Evolutionary conservation across 176 grass and related monocot genomes (phyloP).

Genomic region (Chrysopogon serrulatus): DNA sequence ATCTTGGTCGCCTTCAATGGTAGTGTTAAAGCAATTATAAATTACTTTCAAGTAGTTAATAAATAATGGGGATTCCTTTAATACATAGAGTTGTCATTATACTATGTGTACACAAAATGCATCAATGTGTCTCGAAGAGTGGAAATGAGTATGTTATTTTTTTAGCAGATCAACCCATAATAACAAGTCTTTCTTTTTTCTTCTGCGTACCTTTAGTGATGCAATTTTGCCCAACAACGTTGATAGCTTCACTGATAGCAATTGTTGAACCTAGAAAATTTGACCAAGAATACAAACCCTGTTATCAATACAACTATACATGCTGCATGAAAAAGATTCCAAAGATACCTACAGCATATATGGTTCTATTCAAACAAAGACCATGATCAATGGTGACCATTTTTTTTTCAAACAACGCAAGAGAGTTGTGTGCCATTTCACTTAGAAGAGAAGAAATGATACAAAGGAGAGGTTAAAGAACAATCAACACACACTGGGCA

Average conservation of each 20-base stretch:
- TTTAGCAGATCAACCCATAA: constrained; percentile 4
- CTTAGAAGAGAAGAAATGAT: not conserved
- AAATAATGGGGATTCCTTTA: not conserved
- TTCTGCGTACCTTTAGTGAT: constrained; percentile 74
- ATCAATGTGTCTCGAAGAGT: constrained; percentile 9
- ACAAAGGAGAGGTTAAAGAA: not conserved
- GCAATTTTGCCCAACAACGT: constrained; percentile 73
- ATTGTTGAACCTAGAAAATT: constrained; percentile 49
- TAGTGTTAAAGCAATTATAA: not conserved
- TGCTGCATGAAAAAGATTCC: not conserved
- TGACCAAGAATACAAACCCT: not conserved
- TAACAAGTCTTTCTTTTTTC: constrained; percentile 5
- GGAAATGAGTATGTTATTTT: not conserved
- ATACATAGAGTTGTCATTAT: not conserved
- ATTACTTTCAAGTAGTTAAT: not conserved
- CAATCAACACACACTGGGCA: not conserved
- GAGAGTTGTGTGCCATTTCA: not conserved
- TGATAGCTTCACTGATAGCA: constrained; percentile 82
- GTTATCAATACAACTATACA: not conserved
- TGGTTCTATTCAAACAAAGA: constrained; percentile 4
- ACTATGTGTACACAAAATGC: not conserved
- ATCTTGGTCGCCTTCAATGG: not conserved
- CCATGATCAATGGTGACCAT: not conserved
- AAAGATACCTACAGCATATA: constrained; percentile 5
- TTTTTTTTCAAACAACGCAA: not conserved